Conservation (phyloP, 2,329 filamentous ascomycete genomes). For the Aschersonia sp. region DNA sequence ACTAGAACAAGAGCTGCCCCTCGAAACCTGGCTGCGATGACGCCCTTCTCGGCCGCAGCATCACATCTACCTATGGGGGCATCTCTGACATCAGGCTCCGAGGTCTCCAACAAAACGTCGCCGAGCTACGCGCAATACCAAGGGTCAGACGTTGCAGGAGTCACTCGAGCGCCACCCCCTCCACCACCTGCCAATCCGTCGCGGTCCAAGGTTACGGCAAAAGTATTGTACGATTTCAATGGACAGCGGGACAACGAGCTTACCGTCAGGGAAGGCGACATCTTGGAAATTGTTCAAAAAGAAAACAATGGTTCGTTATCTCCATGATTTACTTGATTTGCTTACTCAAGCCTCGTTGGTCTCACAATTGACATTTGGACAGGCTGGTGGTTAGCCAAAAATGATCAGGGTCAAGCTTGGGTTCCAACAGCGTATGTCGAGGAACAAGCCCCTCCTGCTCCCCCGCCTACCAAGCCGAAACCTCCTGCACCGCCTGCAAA, state of each 20-base stretch:
- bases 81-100: constrained; percentile 2
- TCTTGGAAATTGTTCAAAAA: constrained; percentile 85
- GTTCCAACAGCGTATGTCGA: constrained; percentile 88
- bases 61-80: neutral
- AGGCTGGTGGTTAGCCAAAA: constrained; percentile 97
- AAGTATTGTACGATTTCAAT: constrained; percentile 83
- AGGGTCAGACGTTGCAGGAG: constrained; percentile 34
- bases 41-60: constrained; percentile 5
- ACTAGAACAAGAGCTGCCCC: constrained; percentile 18
- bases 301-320: constrained; percentile 70
- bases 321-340: too few species aligned
- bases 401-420: constrained; percentile 66
- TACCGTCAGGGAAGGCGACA: constrained; percentile 61
- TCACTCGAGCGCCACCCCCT: constrained; percentile 44
- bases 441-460: constrained; percentile 54
- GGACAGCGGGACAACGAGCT: constrained; percentile 79
- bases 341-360: too few species aligned
- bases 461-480: constrained; percentile 55
- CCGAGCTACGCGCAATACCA: constrained; percentile 40
- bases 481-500: constrained; percentile 71
- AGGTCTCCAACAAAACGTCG: constrained; percentile 14
- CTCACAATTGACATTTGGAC: constrained; percentile 15
- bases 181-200: constrained; percentile 51
- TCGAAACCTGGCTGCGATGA: constrained; percentile 15
- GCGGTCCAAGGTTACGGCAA: constrained; percentile 61